phyloP scores from a whole-genome alignment of 176 grass and related monocot genomes.

The Typha latifolia region DNA sequence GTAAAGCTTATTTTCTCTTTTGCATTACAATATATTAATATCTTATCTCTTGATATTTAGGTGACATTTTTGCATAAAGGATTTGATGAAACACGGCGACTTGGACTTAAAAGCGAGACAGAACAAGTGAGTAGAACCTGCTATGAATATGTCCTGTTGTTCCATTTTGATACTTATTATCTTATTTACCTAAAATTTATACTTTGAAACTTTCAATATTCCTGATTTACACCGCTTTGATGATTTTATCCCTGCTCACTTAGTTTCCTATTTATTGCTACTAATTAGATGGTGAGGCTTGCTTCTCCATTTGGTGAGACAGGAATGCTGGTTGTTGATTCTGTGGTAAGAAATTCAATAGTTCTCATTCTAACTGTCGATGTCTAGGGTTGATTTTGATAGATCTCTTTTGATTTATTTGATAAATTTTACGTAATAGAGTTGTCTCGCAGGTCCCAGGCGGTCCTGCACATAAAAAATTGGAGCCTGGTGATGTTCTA shows the following conservation, averaged over 20 bases:
- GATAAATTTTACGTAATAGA: conserved; percentile 13
- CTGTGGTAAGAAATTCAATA: conserved; percentile 67
- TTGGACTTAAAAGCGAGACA: conserved; percentile 87
- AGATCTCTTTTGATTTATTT: conserved; percentile 13
- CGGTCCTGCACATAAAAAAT: conserved; percentile 79
- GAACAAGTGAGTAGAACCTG: conserved; percentile 47
- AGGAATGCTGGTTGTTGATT: conserved; percentile 96
- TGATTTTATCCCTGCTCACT: too few relatives aligned
- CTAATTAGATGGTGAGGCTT: conserved; percentile 62
- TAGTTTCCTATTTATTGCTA: conserved; percentile 5
- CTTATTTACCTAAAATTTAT: not conserved
- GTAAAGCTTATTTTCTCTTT: conserved; percentile 5
- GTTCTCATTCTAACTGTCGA: conserved; percentile 10
- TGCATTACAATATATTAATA: not conserved
- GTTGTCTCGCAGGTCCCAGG: conserved; percentile 67
- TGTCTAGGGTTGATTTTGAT: conserved; percentile 12
- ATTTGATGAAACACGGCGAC: conserved; percentile 88
- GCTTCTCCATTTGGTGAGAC: conserved; percentile 77
- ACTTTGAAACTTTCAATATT: not conserved
- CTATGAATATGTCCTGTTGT: too few relatives aligned
- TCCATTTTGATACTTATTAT: not conserved
- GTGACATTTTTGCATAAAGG: conserved; percentile 94
- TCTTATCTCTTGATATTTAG: conserved; percentile 32
- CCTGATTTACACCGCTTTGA: too few relatives aligned
- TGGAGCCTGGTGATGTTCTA: conserved; percentile 96